Percentiles rank a stretch among this genome's conserved stretches.
Conservation (phyloP, 2,329 filamentous ascomycete genomes). For the Elsinoe fawcettii region DNA sequence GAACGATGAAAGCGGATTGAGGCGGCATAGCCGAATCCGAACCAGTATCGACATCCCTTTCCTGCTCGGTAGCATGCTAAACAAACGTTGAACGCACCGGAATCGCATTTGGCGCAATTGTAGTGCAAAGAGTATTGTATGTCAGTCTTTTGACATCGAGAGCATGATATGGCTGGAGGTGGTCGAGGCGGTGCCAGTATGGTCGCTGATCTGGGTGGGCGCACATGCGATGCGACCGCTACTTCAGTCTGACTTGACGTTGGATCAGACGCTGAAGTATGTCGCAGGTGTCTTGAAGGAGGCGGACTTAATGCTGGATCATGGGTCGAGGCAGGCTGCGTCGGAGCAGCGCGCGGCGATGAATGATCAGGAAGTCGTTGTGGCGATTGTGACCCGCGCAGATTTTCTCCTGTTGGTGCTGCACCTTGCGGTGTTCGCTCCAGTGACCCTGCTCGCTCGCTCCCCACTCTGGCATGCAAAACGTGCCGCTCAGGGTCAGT, state of each 20-base stretch:
- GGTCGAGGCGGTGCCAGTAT: neutral
- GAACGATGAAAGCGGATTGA: constrained; percentile 38
- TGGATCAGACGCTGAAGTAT: constrained; percentile 12
- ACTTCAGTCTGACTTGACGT: neutral
- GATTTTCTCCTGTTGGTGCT: neutral
- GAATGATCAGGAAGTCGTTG: neutral
- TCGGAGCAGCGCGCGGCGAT: neutral
- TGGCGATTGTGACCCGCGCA: neutral
- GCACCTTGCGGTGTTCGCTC: neutral
- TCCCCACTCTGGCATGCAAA: neutral
- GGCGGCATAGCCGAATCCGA: constrained; percentile 72
- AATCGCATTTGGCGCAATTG: constrained; percentile 63
- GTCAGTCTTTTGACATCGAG: constrained; percentile 58
- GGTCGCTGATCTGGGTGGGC: constrained; percentile 1
- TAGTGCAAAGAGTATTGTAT: constrained; percentile 86
- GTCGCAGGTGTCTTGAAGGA: constrained; percentile 3
- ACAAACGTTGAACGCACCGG: constrained; percentile 72
- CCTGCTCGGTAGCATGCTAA: constrained; percentile 68
- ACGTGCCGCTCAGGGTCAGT: neutral
- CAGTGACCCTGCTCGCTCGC: neutral
- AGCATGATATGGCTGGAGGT: constrained; percentile 69
- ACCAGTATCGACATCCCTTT: constrained; percentile 78
- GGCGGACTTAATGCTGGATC: neutral
- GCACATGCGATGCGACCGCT: neutral
- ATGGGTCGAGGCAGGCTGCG: neutral